phyloP scores from a whole-genome alignment of 108 stramenopile species.

The Skeletonema costatum region DNA sequence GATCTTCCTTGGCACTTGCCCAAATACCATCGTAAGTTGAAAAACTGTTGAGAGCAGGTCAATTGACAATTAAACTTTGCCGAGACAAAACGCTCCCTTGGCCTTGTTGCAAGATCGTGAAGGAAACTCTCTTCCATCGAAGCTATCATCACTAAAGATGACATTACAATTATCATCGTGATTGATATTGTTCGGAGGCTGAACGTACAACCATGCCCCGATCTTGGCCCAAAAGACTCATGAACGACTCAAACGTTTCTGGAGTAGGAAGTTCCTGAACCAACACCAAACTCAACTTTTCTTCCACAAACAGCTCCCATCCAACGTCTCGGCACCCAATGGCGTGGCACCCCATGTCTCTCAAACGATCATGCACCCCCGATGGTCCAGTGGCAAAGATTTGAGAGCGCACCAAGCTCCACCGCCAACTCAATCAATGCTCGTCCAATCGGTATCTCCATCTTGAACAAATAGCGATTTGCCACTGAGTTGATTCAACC shows the following conservation, averaged over 20 bases:
- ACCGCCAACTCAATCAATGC: constrained; percentile 41
- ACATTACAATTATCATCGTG: constrained; percentile 1
- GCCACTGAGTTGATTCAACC: constrained; percentile 17
- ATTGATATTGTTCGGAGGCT: constrained; percentile 18
- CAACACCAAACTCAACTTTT: constrained; percentile 27
- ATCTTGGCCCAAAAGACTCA: constrained; percentile 21
- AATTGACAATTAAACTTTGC: constrained; percentile 33
- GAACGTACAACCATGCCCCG: constrained; percentile 29
- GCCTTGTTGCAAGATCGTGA: constrained; percentile 35
- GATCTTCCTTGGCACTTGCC: constrained; percentile 36
- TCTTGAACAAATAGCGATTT: constrained; percentile 42
- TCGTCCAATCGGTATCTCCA: constrained; percentile 45
- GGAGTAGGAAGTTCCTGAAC: constrained; percentile 32
- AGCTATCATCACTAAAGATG: constrained; percentile 9
- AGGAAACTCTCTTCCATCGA: constrained; percentile 10
- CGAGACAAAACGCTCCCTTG: constrained; percentile 15
- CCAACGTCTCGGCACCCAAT: constrained; percentile 28
- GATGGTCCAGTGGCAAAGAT: constrained; percentile 44
- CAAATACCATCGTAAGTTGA: constrained; percentile 41
- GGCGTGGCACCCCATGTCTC: constrained; percentile 30
- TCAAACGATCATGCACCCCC: constrained; percentile 25
- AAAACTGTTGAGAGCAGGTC: constrained; percentile 32
- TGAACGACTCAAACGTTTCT: constrained; percentile 35
- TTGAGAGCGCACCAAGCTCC: constrained; percentile 24
- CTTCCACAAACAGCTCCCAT: constrained; percentile 33